phyloP scores from a whole-genome alignment of 352 stramenopile genomes.

The Globisporangium cystogenes region DNA sequence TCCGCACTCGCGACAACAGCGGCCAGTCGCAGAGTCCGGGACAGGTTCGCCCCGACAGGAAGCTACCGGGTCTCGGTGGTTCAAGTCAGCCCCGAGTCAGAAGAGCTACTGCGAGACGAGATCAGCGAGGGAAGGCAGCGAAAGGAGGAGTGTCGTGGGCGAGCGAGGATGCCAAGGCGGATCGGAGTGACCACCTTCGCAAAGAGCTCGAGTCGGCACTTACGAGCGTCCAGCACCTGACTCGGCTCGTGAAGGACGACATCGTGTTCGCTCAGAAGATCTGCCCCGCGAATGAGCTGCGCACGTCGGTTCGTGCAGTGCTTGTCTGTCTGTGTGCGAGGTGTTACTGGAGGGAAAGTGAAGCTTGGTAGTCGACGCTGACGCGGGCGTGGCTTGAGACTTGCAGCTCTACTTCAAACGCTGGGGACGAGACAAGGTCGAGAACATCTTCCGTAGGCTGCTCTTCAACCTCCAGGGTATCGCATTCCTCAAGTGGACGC shows the following conservation, averaged over 20 bases:
- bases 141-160: neutral
- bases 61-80: slow-evolving; percentile 1
- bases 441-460: slow-evolving; percentile 65
- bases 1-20: too few relatives aligned
- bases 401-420: slow-evolving; percentile 69
- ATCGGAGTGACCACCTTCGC: slow-evolving; percentile 24
- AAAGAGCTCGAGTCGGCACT: slow-evolving; percentile 56
- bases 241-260: slow-evolving; percentile 64
- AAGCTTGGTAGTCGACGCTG: neutral
- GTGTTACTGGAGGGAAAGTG: too few relatives aligned
- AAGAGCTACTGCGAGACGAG: neutral
- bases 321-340: too few relatives aligned
- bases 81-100: neutral
- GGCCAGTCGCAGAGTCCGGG: neutral
- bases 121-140: slow-evolving; percentile 1
- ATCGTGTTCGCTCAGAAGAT: slow-evolving; percentile 68
- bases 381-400: neutral
- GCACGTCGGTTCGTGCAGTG: slow-evolving; percentile 36
- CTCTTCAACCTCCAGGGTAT: slow-evolving; percentile 62
- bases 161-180: neutral
- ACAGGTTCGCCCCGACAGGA: neutral
- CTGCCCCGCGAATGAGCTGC: slow-evolving; percentile 50
- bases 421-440: slow-evolving; percentile 72
- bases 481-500: slow-evolving; percentile 56
- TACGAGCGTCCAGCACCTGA: slow-evolving; percentile 59